Percentiles rank a stretch among this genome's conserved stretches.
phyloP scores from a whole-genome alignment of 2,329 filamentous ascomycete species.

The Colletotrichum horii region DNA sequence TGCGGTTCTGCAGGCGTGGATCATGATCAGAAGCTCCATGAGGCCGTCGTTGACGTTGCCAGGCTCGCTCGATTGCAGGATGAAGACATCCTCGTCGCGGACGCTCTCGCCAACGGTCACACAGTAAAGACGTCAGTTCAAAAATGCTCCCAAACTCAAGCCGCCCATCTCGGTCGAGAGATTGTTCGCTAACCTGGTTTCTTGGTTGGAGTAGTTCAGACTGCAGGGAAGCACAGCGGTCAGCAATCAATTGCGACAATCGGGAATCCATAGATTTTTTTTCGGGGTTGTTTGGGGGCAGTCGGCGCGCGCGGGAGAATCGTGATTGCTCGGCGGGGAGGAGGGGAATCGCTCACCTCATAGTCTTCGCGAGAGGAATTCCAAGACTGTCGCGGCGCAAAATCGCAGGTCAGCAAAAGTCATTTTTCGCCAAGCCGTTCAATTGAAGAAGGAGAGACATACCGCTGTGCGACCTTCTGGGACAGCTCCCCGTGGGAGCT shows the following conservation, averaged over 20 bases:
- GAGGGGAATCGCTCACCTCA: slow-evolving; percentile 6
- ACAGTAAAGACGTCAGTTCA: slow-evolving; percentile 39
- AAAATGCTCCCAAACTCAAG: background rate
- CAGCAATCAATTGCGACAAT: slow-evolving; percentile 49
- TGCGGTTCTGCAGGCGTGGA: slow-evolving; percentile 74
- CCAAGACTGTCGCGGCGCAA: slow-evolving; percentile 4
- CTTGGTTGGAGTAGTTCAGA: slow-evolving; percentile 78
- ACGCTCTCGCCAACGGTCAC: slow-evolving; percentile 91
- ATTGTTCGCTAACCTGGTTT: slow-evolving; percentile 48
- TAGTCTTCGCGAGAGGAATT: slow-evolving; percentile 19
- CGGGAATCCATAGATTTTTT: slow-evolving; percentile 41
- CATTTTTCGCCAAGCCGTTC: background rate
- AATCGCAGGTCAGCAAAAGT: background rate
- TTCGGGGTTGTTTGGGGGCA: slow-evolving; percentile 43
- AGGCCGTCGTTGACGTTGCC: slow-evolving; percentile 92
- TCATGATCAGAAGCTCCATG: slow-evolving; percentile 94
- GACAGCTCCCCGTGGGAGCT: slow-evolving; percentile 38
- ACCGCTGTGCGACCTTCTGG: slow-evolving; percentile 34
- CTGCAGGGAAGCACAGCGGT: slow-evolving; percentile 28
- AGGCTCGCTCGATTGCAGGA: slow-evolving; percentile 85
- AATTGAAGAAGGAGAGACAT: background rate
- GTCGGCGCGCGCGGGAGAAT: slow-evolving; percentile 38
- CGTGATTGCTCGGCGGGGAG: background rate
- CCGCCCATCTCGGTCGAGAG: background rate
- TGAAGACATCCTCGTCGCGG: slow-evolving; percentile 82